phyloP scores from a whole-genome alignment of 352 stramenopile genomes.

The Globisporangium yorkense region DNA sequence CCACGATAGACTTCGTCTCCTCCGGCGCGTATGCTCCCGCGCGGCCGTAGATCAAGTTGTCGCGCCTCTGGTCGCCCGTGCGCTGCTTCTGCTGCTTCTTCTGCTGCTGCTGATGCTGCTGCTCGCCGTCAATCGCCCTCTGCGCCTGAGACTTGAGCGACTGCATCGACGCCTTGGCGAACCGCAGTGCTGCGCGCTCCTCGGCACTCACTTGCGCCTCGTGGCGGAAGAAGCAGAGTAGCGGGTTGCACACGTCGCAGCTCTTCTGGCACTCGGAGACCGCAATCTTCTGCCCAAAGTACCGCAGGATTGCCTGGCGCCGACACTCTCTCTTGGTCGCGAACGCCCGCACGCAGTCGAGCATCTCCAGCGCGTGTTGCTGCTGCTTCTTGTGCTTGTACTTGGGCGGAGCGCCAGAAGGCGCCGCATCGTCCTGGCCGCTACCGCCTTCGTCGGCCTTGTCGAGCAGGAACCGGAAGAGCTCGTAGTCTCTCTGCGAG shows the following conservation, averaged over 20 bases:
- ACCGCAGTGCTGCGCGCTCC: slow-evolving; percentile 7
- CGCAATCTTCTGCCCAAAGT: slow-evolving; percentile 46
- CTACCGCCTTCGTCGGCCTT: slow-evolving; percentile 14
- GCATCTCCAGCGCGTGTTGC: slow-evolving; percentile 23
- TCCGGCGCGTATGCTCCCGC: slow-evolving; percentile 40
- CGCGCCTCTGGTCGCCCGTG: slow-evolving; percentile 27
- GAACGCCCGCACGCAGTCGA: slow-evolving; percentile 38
- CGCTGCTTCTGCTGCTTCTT: slow-evolving; percentile 18
- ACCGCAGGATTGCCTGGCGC: slow-evolving; percentile 44
- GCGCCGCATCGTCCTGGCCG: neutral
- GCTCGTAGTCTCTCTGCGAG: slow-evolving; percentile 35
- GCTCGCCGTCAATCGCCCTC: neutral
- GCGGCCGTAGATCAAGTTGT: slow-evolving; percentile 37
- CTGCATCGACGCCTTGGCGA: slow-evolving; percentile 9
- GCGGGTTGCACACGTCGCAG: slow-evolving; percentile 57
- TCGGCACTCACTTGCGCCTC: slow-evolving; percentile 16
- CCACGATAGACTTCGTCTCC: slow-evolving; percentile 42
- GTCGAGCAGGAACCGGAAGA: slow-evolving; percentile 41
- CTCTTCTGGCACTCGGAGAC: slow-evolving; percentile 36
- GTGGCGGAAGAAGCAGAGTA: slow-evolving; percentile 46
- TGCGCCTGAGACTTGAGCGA: neutral
- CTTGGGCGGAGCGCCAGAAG: neutral
- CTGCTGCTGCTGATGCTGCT: neutral
- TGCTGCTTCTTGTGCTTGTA: slow-evolving; percentile 12
- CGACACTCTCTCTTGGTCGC: slow-evolving; percentile 44